These are phyloP conservation scores for Venturiaceae sp. DNA, from an alignment of 2,329 filamentous ascomycete species.

Conservation along the genomic window DNA sequence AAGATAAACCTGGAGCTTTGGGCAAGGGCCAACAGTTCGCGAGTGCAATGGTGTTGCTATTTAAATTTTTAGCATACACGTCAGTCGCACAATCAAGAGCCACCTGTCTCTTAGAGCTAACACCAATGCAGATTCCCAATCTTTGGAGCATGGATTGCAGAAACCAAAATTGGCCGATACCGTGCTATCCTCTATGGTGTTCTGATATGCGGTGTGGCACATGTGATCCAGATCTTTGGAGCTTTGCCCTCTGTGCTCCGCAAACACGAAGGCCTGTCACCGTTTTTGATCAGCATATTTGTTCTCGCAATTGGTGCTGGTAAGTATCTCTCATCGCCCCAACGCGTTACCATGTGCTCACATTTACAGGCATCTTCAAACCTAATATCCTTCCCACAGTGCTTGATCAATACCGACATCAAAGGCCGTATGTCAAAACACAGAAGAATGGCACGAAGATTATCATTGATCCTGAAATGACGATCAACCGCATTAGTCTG, in stretches of 20 bases:
- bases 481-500: slow-evolving; percentile 26
- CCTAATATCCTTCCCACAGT: slow-evolving; percentile 33
- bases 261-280: slow-evolving; percentile 3
- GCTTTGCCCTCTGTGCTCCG: slow-evolving; percentile 13
- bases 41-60: slow-evolving; percentile 44
- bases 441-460: slow-evolving; percentile 35
- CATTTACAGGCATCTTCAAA: slow-evolving; percentile 23
- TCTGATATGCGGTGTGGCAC: slow-evolving; percentile 27
- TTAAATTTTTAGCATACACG: slow-evolving; percentile 47
- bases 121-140: slow-evolving; percentile 34
- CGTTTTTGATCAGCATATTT: slow-evolving; percentile 10
- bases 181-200: slow-evolving; percentile 29
- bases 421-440: slow-evolving; percentile 30
- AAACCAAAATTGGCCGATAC: slow-evolving; percentile 31
- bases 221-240: slow-evolving; percentile 20
- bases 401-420: slow-evolving; percentile 34
- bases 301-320: slow-evolving; percentile 24
- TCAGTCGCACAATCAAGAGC: neutral
- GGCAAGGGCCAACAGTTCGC: slow-evolving; percentile 40
- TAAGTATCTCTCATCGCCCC: slow-evolving; percentile 27
- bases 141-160: slow-evolving; percentile 30
- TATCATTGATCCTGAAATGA: slow-evolving; percentile 37
- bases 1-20: neutral
- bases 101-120: neutral
- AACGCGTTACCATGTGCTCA: slow-evolving; percentile 3